phyloP scores from a whole-genome alignment of 768 basidiomycete species.

The Amanita rimosa region DNA sequence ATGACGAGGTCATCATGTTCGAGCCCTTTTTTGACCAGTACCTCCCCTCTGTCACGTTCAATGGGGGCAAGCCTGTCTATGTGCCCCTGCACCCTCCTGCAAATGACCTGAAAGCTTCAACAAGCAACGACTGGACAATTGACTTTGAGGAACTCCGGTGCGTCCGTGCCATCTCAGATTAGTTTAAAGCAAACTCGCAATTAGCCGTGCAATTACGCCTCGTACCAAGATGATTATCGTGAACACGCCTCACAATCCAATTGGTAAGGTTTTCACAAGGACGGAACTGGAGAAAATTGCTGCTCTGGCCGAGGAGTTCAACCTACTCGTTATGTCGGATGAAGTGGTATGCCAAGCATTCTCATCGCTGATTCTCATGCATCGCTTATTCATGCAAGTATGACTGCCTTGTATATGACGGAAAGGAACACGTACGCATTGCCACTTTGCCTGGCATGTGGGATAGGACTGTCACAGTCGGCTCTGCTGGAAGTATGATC shows the following conservation, averaged over 20 bases:
- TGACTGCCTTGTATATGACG: constrained; percentile 85
- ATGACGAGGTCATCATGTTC: constrained; percentile 97
- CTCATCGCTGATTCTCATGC: not conserved
- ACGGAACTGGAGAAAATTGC: constrained; percentile 81
- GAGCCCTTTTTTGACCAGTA: constrained; percentile 99
- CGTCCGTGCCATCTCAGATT: constrained; percentile 8
- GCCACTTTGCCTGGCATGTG: constrained; percentile 97
- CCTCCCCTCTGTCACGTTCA: constrained; percentile 86
- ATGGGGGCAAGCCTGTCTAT: constrained; percentile 86
- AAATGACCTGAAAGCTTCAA: constrained; percentile 29
- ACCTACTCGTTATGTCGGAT: constrained; percentile 88
- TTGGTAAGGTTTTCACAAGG: constrained; percentile 92
- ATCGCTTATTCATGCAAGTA: constrained; percentile 39
- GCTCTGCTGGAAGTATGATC: constrained; percentile 82
- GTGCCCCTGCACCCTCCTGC: constrained; percentile 90
- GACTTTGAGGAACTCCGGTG: constrained; percentile 84
- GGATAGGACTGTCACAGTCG: constrained; percentile 94
- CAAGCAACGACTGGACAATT: constrained; percentile 78
- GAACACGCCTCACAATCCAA: constrained; percentile 95
- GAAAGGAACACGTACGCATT: constrained; percentile 82
- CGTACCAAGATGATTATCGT: constrained; percentile 91
- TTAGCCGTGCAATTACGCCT: constrained; percentile 71
- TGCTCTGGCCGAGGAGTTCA: constrained; percentile 79
- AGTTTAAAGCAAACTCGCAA: not conserved
- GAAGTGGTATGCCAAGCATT: constrained; percentile 67